Base-by-base conservation (phyloP, 257 asterid species). In the Ajuga chamaepitys region DNA sequence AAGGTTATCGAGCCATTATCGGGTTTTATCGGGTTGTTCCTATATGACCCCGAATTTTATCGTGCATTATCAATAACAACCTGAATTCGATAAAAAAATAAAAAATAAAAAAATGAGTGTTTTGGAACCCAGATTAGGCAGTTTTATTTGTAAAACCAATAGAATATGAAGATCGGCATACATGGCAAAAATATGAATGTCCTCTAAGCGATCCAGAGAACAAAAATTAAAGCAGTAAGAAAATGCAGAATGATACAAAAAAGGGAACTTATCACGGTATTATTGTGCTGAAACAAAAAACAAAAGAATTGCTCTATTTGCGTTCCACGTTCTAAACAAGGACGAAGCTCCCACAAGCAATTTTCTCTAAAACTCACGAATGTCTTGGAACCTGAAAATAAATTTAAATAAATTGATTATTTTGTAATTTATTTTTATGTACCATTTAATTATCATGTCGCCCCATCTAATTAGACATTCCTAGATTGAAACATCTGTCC, bases 301-400 rank as follows among this genome's bases (percentile, higher is more conserved):
- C 54, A 55, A 30, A 11, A 45, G 20, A 46, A 42, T 18, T 32
- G 52, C 70, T 62, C 25, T 47, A 34, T 47, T 58, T 26, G 41
- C 65, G 34, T 40, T 64, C 55, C 24, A 7, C n/a, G 1, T 30
- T 13, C 37, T 48, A 13, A 2, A 41, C 16, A 44, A 9, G 42
- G 38, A 56, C 12, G 70, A 63, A 57, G 60, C 64, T 57, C 53
- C 76, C 44, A 47, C 63, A 57, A 42, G 47, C 60, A 42, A 25
- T 26, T 48, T 54, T 18, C 67, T 66, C 50, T 59, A 58, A 14
- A 62, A 37, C 46, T 80, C 77, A 80, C 35, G 68, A 75, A 48
- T 76, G 62, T 73, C 81, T 80, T 65, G 84, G 84, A 66, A 80
- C 84, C 84, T 80, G 84, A 42, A 62, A 62, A 68, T 58, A 13